These are phyloP conservation scores for Strobilomyces echinocephalus DNA, from an alignment of 768 basidiomycete species.

Conservation along the genomic window DNA sequence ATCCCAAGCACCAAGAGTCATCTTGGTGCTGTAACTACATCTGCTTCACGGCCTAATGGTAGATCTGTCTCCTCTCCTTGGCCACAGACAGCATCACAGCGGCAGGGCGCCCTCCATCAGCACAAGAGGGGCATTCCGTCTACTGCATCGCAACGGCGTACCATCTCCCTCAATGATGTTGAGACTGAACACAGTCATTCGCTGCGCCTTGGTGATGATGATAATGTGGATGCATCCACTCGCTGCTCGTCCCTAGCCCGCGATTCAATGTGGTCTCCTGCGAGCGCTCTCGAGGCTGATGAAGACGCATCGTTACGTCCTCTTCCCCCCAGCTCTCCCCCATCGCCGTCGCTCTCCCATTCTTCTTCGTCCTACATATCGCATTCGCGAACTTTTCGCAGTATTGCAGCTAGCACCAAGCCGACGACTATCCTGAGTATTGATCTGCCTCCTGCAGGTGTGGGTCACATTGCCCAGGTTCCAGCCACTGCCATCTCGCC, in stretches of 20 bases:
- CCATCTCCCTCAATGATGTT: constrained; percentile 62
- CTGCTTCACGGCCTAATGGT: constrained; percentile 21
- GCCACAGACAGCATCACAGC: constrained; percentile 25
- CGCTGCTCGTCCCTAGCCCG: constrained; percentile 58
- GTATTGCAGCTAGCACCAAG: constrained; percentile 85
- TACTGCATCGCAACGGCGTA: constrained; percentile 41
- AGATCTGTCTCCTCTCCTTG: constrained; percentile 29
- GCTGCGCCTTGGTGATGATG: constrained; percentile 33
- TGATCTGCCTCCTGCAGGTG: constrained; percentile 72
- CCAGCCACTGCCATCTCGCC: constrained; percentile 53
- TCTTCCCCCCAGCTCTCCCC: constrained; percentile 81
- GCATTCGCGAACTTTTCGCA: constrained; percentile 74
- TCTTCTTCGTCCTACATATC: constrained; percentile 84
- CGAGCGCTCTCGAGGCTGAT: constrained; percentile 77
- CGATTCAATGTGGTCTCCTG: constrained; percentile 77
- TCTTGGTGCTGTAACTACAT: constrained; percentile 5
- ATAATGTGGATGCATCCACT: constrained; percentile 44
- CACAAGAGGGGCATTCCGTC: constrained; percentile 21
- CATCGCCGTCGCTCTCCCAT: constrained; percentile 79
- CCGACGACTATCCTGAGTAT: constrained; percentile 92
- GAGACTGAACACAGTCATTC: constrained; percentile 41
- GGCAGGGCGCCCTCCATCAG: constrained; percentile 17
- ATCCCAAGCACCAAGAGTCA: constrained; percentile 14
- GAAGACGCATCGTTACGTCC: constrained; percentile 93
- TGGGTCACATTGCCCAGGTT: constrained; percentile 90